Base-by-base conservation (phyloP, 805 yeast genomes). In the Metschnikowia picachoensis region DNA sequence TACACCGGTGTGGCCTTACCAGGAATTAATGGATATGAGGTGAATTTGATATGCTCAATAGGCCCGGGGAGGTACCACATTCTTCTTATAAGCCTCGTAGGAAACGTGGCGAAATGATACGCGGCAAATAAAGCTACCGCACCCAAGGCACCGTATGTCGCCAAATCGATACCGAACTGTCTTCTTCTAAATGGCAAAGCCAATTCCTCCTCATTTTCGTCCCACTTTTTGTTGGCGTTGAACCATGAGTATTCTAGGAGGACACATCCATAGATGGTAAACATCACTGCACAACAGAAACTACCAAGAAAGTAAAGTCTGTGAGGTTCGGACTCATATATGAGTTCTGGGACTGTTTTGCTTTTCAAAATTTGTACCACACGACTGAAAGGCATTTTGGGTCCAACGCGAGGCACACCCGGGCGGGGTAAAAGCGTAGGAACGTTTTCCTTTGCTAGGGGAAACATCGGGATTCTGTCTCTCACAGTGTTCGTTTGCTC, bases 281-380 rank as follows among this genome's bases (percentile, higher is more conserved):
- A 79, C 10, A 83, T 80, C 33, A 86, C 66, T 0, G 90, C 87
- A 58, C 84, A 73, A 37, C 87, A 80, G 50, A 82, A 79, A 60
- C 87, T 78, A 16, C 80, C 76, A 10, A 86, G 67, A 61, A 87
- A 87, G 62, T 87, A 88, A 30, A 86, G 70, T 46, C 85, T 70
- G 60, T 88, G 95, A 0, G 94, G 87, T 64, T 88, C 95, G 25
- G 90, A 80, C 69, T 87, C 92, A 64, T 87, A 88, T 37, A 87
- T 74, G 44, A 87, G 68, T 58, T 87, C 95, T 1, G 92, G 92
- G 39, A 76, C 74, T 11, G 65, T 66, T 54, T 82, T 79, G 34
- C 68, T 66, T 48, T 75, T 70, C 49, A 87, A 66, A 10, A 78
- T 73, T 46, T 76, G 75, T 55, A 84, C 68, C 66, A 88, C 81